A percentile compares a stretch with the other conserved stretches of the same genome.
These are phyloP conservation scores for Ogataea paradorogensis DNA, from an alignment of 805 yeast genomes.

Conservation along the genomic window DNA sequence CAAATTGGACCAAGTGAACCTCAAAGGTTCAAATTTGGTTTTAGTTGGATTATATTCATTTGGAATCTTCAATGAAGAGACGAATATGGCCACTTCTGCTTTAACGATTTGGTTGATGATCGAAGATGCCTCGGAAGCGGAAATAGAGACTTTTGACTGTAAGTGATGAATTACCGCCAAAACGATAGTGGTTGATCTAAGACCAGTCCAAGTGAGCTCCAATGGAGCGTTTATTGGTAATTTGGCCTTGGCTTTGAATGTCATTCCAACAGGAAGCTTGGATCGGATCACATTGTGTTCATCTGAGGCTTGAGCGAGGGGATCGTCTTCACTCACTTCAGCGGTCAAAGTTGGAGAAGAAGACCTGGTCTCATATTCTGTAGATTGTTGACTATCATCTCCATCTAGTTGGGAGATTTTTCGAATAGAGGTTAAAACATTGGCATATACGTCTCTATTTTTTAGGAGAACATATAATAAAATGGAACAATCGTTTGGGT, in stretches of 20 bases:
- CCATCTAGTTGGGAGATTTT: constrained; percentile 28
- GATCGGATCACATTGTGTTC: constrained; percentile 41
- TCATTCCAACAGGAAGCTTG: constrained; percentile 58
- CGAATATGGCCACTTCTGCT: constrained; percentile 27
- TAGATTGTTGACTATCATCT: constrained; percentile 12
- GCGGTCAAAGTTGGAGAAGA: constrained; percentile 10
- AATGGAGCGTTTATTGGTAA: constrained; percentile 49
- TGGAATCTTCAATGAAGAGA: constrained; percentile 15
- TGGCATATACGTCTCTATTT: constrained; percentile 38
- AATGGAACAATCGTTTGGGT: constrained; percentile 51
- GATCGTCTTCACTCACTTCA: constrained; percentile 7
- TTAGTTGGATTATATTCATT: constrained; percentile 41
- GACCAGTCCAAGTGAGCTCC: constrained; percentile 56
- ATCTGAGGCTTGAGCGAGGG: constrained; percentile 8
- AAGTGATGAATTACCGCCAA: constrained; percentile 34
- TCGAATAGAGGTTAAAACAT: constrained; percentile 35
- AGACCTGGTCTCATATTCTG: constrained; percentile 3
- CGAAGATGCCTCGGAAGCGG: constrained; percentile 27
- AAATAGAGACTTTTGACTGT: constrained; percentile 33
- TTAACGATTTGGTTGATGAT: constrained; percentile 42
- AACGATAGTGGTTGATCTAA: constrained; percentile 43
- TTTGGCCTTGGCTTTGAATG: constrained; percentile 52
- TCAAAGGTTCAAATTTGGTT: constrained; percentile 44
- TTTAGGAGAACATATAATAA: constrained; percentile 49
- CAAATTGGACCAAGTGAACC: constrained; percentile 58